Conservation (phyloP, 108 stramenopile species). For the Pinguiococcus pyrenoidosus region DNA sequence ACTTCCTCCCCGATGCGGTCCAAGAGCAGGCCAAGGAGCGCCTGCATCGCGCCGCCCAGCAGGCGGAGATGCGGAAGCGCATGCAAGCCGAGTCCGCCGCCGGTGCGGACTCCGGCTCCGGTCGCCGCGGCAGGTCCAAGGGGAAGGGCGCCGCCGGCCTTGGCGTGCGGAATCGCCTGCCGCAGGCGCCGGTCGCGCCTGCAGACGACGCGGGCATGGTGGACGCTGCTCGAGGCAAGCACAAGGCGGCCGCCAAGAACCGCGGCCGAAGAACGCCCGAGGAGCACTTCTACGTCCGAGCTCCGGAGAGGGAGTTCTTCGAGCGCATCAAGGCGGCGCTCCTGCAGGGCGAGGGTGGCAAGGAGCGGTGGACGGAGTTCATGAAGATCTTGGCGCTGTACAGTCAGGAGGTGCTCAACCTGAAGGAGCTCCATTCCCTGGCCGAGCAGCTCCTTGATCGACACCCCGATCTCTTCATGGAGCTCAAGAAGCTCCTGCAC, state of each 20-base stretch:
- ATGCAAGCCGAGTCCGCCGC: conserved; percentile 5
- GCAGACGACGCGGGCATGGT: no score
- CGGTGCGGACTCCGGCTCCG: not conserved
- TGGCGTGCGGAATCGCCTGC: no score
- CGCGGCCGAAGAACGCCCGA: no score
- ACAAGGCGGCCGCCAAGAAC: no score
- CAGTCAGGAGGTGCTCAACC: conserved; percentile 73
- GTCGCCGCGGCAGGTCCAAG: conserved; percentile 7
- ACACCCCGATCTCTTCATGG: conserved; percentile 66
- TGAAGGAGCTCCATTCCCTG: conserved; percentile 75
- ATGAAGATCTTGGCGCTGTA: conserved; percentile 85
- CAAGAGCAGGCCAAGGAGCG: conserved; percentile 87
- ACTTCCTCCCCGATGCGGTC: conserved; percentile 95
- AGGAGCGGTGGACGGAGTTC: conserved; percentile 84
- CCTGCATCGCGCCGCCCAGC: conserved; percentile 67
- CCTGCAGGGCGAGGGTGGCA: conserved; percentile 60
- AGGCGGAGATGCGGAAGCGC: conserved; percentile 55
- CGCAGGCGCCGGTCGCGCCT: no score
- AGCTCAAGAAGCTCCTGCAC: conserved; percentile 77
- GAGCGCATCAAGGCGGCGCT: conserved; percentile 65
- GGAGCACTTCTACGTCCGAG: no score
- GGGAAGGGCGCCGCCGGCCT: conserved; percentile 17
- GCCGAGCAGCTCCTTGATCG: conserved; percentile 70
- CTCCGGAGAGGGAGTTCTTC: no score
- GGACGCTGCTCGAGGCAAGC: no score